Conservation (phyloP, 2,329 filamentous ascomycete genomes). For the Nannizziopsis arthrosporioides region DNA sequence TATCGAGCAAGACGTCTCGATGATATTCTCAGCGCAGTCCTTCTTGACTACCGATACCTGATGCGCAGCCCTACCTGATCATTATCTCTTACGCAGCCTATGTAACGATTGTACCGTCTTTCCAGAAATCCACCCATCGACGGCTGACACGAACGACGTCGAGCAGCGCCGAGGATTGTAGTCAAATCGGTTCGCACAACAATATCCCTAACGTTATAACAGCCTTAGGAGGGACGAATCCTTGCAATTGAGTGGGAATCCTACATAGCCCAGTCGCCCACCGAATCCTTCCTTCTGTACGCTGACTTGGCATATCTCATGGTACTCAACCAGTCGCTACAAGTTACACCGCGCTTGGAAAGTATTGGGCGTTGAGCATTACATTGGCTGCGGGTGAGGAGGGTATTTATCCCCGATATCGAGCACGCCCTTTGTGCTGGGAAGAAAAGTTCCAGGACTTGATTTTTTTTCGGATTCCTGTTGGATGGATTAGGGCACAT, state of each 20-base stretch:
- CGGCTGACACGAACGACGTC: not conserved
- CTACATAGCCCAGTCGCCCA: constrained; percentile 4
- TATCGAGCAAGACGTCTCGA: too few relatives aligned
- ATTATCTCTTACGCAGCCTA: not conserved
- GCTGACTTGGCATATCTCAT: constrained; percentile 9
- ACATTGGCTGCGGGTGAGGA: constrained; percentile 13
- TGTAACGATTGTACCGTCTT: not conserved
- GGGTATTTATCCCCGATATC: constrained; percentile 1
- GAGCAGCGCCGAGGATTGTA: constrained; percentile 1
- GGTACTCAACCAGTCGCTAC: constrained; percentile 5
- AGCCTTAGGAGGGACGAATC: constrained; percentile 2
- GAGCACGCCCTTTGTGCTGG: constrained; percentile 12
- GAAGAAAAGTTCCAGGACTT: constrained; percentile 1
- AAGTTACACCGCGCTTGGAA: constrained; percentile 8
- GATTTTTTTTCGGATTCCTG: not conserved
- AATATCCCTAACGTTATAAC: not conserved
- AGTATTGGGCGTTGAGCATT: constrained; percentile 1
- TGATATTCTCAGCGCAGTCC: too few relatives aligned
- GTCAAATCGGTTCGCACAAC: constrained; percentile 4
- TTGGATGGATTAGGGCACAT: constrained; percentile 2
- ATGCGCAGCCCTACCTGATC: too few relatives aligned
- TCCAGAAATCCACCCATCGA: not conserved
- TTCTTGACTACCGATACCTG: too few relatives aligned
- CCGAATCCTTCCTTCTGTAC: constrained; percentile 8
- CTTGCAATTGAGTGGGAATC: constrained; percentile 8